These are phyloP conservation scores for Kwoniella shandongensis DNA, from an alignment of 768 basidiomycete genomes.

Conservation along the genomic window DNA sequence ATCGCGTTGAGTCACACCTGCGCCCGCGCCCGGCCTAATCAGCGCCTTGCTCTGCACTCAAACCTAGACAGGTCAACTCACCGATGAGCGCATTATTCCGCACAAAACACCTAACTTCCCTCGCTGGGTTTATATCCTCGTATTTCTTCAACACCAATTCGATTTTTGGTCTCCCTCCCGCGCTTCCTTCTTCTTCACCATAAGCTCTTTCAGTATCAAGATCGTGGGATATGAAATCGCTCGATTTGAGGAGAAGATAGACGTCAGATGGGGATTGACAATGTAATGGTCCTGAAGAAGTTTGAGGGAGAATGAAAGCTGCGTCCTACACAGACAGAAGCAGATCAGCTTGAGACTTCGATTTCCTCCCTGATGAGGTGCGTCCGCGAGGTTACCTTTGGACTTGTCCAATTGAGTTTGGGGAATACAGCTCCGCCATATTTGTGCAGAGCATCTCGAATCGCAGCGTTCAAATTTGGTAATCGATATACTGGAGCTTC, in stretches of 20 bases:
- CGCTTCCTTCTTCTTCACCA: background rate
- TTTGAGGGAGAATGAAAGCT: constrained; percentile 81
- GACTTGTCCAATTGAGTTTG: constrained; percentile 95
- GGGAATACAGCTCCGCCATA: constrained; percentile 83
- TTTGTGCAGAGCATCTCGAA: constrained; percentile 64
- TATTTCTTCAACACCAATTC: constrained; percentile 89
- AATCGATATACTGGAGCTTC: constrained; percentile 59
- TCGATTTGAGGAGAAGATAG: constrained; percentile 87
- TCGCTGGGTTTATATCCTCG: constrained; percentile 77
- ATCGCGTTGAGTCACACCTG: constrained; percentile 85
- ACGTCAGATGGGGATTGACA: constrained; percentile 87
- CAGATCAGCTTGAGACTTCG: too few relatives aligned
- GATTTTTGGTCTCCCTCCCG: constrained; percentile 52
- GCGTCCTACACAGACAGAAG: constrained; percentile 67
- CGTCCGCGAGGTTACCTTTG: too few relatives aligned
- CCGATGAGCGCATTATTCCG: constrained; percentile 70
- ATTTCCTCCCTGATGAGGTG: too few relatives aligned
- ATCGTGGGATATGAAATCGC: constrained; percentile 84
- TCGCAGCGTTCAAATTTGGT: constrained; percentile 74
- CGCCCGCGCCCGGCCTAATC: background rate
- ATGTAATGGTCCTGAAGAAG: constrained; percentile 67
- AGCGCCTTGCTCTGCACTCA: constrained; percentile 2
- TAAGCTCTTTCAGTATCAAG: constrained; percentile 65
- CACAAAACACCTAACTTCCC: constrained; percentile 91
- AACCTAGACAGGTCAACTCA: constrained; percentile 47